phyloP scores from a whole-genome alignment of 305 asterid genomes.

The Fraxinus xanthoxyloides region DNA sequence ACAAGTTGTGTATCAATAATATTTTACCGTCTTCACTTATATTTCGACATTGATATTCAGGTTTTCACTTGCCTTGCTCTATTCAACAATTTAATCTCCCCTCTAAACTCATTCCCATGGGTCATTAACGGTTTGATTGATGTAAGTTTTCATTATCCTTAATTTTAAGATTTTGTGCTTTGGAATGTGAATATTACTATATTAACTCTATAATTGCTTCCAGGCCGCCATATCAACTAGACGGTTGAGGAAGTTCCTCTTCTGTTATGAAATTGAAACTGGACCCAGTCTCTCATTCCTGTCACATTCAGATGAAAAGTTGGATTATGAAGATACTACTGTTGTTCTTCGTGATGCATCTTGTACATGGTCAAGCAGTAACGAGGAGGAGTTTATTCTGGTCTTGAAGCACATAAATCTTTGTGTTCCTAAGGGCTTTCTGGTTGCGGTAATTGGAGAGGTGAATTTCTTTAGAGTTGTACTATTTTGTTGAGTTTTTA shows the following conservation, averaged over 20 bases:
- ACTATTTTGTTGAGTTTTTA: neutral
- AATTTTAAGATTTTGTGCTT: slow-evolving; percentile 14
- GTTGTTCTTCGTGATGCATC: slow-evolving; percentile 62
- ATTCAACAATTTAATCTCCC: slow-evolving; percentile 90
- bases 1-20: neutral
- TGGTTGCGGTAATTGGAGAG: slow-evolving; percentile 92
- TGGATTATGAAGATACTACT: slow-evolving; percentile 42
- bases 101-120: slow-evolving; percentile 98
- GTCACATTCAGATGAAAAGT: slow-evolving; percentile 30
- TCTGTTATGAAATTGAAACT: slow-evolving; percentile 55
- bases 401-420: slow-evolving; percentile 62
- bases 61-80: slow-evolving; percentile 97
- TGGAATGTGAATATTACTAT: slow-evolving; percentile 5
- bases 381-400: slow-evolving; percentile 49
- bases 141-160: slow-evolving; percentile 49
- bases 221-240: slow-evolving; percentile 88
- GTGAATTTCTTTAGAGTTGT: slow-evolving; percentile 33
- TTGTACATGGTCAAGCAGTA: slow-evolving; percentile 83
- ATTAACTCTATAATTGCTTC: slow-evolving; percentile 14
- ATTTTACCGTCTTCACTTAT: slow-evolving; percentile 12
- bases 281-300: slow-evolving; percentile 28
- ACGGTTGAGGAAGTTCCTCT: slow-evolving; percentile 75
- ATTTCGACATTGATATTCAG: slow-evolving; percentile 45
- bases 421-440: slow-evolving; percentile 59
- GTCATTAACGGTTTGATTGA: slow-evolving; percentile 97